A percentile compares a stretch with the other conserved stretches of the same genome.
Evolutionary conservation across 1,139 yeast genomes (phyloP).

Genomic region (Kluyveromyces sp.): DNA sequence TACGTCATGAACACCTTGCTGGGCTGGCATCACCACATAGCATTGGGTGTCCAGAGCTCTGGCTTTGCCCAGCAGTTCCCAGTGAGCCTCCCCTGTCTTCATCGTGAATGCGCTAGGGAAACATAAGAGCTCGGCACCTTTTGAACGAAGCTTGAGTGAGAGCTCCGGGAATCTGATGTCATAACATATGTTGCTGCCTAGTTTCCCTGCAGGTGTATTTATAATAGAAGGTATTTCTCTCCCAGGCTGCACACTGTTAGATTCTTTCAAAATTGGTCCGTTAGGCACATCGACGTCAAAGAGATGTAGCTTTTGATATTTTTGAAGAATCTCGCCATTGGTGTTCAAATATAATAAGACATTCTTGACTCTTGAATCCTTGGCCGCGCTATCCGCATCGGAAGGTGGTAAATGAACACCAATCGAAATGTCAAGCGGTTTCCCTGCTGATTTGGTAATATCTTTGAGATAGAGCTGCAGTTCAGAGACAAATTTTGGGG

Average conservation of each 20-base stretch:
- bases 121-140: conserved; percentile 73
- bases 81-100: conserved; percentile 85
- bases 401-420: conserved; percentile 77
- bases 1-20: conserved; percentile 67
- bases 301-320: conserved; percentile 80
- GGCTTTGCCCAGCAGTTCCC: conserved; percentile 72
- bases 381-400: conserved; percentile 10
- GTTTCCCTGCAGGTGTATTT: conserved; percentile 50
- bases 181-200: conserved; percentile 75
- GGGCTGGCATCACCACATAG: conserved; percentile 88
- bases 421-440: conserved; percentile 45
- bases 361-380: conserved; percentile 50
- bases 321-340: conserved; percentile 53
- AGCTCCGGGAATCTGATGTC: conserved; percentile 87
- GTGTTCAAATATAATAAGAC: conserved; percentile 64
- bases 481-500: conserved; percentile 34
- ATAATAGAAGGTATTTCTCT: conserved; percentile 48
- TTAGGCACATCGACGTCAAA: conserved; percentile 79
- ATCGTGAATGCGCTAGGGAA: conserved; percentile 92
- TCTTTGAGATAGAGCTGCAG: conserved; percentile 43
- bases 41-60: conserved; percentile 86
- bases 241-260: conserved; percentile 81
- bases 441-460: conserved; percentile 30
- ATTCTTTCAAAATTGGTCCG: conserved; percentile 70
- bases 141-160: conserved; percentile 52